Evolutionary conservation across 2,329 filamentous ascomycete species (phyloP), one percentile per base, ranked within the genome.

Genomic region (Phialophora macrospora): DNA sequence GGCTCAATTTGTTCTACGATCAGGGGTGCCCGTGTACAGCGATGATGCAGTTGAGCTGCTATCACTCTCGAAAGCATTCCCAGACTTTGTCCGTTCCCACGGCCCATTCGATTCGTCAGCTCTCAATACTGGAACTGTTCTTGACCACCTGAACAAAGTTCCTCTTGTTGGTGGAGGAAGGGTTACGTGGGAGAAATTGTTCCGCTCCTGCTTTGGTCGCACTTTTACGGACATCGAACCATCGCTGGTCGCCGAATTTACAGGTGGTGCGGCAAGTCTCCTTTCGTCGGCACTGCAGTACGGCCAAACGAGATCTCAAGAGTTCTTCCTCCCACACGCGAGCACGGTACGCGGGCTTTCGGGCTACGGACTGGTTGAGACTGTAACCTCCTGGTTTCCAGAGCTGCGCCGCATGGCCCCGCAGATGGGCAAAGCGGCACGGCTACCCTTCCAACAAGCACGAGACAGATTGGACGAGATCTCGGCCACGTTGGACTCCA

Each of bases 201-300:
- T 64, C 32, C 62, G 62, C 9, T 64, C 55, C 56, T 59, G 41
- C 32, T 64, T 64, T 32, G 62, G 62, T 28, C 41, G 38, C 38
- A 34, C 62, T 7, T 64, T 64, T 32, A 64, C 48, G 7, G 62
- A 64, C 30, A 64, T 64, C 24, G 62, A 64, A 4, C 24, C 38
- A 12, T 28, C 20, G 9, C 44, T 64, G 41, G 14, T 64, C 22
- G 62, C 62, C 32, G 55, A 44, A 14, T 57, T 57, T 30, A 32
- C 49, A 4, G 56, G 62, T 7, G 28, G 55, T 14, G 48, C 44
- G 6, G 62, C 62, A 26, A 57, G 62, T 24, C 44, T 64, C 17
- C 30, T 46, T 11, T 44, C 62, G 6, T 54, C 55, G 11, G 51
- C 38, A 30, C 46, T 64, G 4, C 12, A 60, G 22, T 55, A 60